Percentiles rank a stretch among this genome's conserved stretches.
Conservation (phyloP, 1,139 yeast genomes). For the Sugiyamaella sp. region DNA sequence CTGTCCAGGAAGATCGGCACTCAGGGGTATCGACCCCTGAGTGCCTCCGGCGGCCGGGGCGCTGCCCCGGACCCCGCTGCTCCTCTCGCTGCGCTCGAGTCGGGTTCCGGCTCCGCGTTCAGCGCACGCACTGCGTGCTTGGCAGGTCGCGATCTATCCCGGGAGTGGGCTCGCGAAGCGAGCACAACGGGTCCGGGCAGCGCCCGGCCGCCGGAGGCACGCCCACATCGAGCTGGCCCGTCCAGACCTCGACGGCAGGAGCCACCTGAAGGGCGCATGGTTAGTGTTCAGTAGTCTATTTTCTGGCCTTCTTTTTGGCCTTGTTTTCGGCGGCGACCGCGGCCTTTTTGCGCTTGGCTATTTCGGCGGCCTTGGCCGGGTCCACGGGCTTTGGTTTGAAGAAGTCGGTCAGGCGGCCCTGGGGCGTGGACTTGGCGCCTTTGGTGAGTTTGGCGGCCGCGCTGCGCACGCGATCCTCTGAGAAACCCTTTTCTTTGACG, state of each 20-base stretch:
- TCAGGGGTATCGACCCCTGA: constrained; percentile 14
- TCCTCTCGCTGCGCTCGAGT: not conserved
- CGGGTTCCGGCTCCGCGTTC: not conserved
- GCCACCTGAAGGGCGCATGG: not conserved
- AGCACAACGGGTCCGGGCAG: constrained; percentile 6
- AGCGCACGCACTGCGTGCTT: no score
- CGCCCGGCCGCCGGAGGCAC: constrained; percentile 4
- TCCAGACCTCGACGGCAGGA: no score
- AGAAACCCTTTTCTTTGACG: constrained; percentile 81
- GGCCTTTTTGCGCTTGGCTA: constrained; percentile 36
- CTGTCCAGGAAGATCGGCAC: not conserved
- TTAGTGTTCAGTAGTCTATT: not conserved
- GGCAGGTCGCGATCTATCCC: no score
- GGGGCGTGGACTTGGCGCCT: constrained; percentile 82
- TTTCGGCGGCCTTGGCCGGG: constrained; percentile 31
- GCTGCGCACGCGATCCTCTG: constrained; percentile 84
- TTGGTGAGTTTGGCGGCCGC: constrained; percentile 87
- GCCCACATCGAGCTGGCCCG: no score
- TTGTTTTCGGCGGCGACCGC: constrained; percentile 29
- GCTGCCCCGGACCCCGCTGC: not conserved
- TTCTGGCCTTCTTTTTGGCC: constrained; percentile 22
- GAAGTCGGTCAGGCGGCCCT: constrained; percentile 91
- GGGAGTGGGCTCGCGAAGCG: not conserved
- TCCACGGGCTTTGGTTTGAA: constrained; percentile 68
- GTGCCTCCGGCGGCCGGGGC: not conserved